Evolutionary conservation across 495 filamentous ascomycete species (phyloP).

Genomic region (Aspergillus nidulans): DNA sequence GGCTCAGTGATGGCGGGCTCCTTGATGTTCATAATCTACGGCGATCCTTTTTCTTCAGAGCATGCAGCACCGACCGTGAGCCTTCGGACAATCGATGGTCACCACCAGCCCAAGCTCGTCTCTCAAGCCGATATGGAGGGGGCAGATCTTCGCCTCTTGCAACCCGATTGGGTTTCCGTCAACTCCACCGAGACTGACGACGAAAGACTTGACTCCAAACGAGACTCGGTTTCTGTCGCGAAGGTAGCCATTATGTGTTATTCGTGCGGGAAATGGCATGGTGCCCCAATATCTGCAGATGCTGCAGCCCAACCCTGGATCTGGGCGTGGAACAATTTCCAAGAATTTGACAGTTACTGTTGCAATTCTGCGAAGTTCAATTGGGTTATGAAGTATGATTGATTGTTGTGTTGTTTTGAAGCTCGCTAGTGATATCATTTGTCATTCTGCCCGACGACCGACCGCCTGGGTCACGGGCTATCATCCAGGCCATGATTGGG

Average conservation of each 20-base stretch:
- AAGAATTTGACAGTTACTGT: neutral
- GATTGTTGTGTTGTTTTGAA: no score
- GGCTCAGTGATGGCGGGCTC: constrained; percentile 12
- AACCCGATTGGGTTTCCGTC: neutral
- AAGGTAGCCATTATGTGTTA: constrained; percentile 5
- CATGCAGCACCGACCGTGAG: constrained; percentile 4
- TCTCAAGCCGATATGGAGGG: neutral
- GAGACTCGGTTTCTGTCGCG: neutral
- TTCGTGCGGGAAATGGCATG: constrained; percentile 6
- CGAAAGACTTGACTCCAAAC: neutral
- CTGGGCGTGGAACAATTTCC: constrained; percentile 11
- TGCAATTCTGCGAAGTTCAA: no score
- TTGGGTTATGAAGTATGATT: no score
- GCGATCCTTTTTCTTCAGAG: constrained; percentile 9
- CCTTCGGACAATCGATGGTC: constrained; percentile 3
- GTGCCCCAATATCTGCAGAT: neutral
- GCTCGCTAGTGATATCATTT: no score
- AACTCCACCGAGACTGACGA: neutral
- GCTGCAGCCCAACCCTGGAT: constrained; percentile 8
- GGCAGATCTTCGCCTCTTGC: constrained; percentile 2
- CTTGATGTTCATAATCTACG: constrained; percentile 12
- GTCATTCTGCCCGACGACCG: no score
- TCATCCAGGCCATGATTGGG: no score
- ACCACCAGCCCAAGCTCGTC: no score
- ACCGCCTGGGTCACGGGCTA: no score